Conservation (phyloP, 75 land plant species). For the Pinus albicaulis region DNA sequence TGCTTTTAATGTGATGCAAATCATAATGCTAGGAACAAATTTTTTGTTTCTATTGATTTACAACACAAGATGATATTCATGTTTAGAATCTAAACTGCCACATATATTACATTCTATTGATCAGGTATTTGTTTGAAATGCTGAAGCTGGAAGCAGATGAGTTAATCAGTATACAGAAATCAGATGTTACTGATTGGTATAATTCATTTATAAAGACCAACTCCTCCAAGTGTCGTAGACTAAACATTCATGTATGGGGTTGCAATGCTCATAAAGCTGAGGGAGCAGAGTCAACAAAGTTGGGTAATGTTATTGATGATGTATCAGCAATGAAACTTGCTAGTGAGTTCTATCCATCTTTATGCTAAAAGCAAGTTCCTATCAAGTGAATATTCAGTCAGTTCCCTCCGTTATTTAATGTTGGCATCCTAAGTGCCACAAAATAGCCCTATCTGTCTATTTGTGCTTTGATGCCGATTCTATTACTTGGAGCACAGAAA, state of each 20-base stretch:
- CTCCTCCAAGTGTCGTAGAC: constrained; percentile 56
- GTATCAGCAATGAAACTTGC: constrained; percentile 37
- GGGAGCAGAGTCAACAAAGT: constrained; percentile 8
- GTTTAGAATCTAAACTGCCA: neutral
- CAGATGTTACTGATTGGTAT: constrained; percentile 68
- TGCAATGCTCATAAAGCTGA: constrained; percentile 52
- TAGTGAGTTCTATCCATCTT: constrained; percentile 47
- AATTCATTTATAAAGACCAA: constrained; percentile 40
- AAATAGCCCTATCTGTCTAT: neutral
- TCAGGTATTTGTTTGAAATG: constrained; percentile 87
- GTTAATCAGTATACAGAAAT: constrained; percentile 53
- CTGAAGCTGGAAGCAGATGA: constrained; percentile 73
- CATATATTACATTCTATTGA: neutral
- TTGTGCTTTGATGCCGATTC: neutral
- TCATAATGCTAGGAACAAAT: neutral
- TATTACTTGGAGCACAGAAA: neutral
- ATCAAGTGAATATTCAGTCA: neutral
- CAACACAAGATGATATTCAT: neutral
- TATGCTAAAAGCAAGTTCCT: constrained; percentile 32
- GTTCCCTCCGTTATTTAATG: neutral
- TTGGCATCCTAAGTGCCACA: neutral
- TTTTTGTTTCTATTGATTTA: neutral
- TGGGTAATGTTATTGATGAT: constrained; percentile 40
- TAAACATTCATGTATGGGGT: constrained; percentile 85
- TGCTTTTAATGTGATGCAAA: neutral